Evolutionary conservation across 2,329 filamentous ascomycete species (phyloP).

Genomic region (Aureobasidium subglaciale): DNA sequence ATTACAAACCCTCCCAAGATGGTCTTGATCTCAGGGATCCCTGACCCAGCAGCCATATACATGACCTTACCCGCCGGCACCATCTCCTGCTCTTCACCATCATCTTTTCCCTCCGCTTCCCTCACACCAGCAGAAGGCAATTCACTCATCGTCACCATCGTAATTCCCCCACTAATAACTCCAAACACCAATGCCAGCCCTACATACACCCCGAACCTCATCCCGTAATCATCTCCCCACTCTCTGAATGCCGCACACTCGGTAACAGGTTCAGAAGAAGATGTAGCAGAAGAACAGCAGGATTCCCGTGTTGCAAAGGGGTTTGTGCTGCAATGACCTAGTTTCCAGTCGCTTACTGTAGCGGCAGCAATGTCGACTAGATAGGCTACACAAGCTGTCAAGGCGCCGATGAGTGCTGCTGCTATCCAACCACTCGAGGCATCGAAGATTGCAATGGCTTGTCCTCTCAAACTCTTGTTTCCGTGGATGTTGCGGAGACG

Average conservation of each 20-base stretch:
- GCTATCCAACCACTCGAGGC: constrained; percentile 50
- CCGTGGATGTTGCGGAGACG: constrained; percentile 43
- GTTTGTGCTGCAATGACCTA: constrained; percentile 47
- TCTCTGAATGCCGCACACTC: constrained; percentile 36
- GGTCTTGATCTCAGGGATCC: constrained; percentile 57
- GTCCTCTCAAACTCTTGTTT: constrained; percentile 36
- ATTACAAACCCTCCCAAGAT: constrained; percentile 56
- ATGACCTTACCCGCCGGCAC: constrained; percentile 40
- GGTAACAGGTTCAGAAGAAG: constrained; percentile 22
- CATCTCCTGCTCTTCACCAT: constrained; percentile 14
- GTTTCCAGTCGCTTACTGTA: constrained; percentile 51
- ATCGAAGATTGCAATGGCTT: constrained; percentile 39
- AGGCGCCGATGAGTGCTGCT: constrained; percentile 45
- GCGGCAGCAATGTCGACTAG: constrained; percentile 49
- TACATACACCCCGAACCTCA: constrained; percentile 43
- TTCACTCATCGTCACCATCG: constrained; percentile 43
- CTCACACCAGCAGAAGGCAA: constrained; percentile 39
- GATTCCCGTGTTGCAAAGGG: constrained; percentile 41
- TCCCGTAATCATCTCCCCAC: constrained; percentile 39
- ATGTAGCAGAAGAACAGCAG: constrained; percentile 38
- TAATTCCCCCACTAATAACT: constrained; percentile 42
- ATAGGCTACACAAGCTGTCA: constrained; percentile 51
- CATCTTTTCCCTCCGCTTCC: constrained; percentile 27
- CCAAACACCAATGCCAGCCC: constrained; percentile 44
- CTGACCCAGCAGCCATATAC: constrained; percentile 53